Evolutionary conservation across 345 rosid genomes (phyloP), one percentile per base, ranked within the genome.

Genomic region (Firmiana major): DNA sequence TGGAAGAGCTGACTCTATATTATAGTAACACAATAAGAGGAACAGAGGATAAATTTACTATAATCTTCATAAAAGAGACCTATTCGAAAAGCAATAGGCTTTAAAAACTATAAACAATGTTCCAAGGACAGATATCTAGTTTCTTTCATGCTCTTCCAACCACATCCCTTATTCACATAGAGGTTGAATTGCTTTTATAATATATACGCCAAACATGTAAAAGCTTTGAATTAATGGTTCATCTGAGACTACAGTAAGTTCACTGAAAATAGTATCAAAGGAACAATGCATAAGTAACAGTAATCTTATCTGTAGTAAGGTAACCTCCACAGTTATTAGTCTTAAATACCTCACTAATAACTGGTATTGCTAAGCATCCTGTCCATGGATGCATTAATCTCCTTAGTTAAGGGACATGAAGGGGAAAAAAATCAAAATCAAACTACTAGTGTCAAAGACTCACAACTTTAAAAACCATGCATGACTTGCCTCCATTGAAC

Each of bases 1-100:
- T 91, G 98, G 85, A 96, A 96, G 69, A 96, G 93, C 88, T 96
- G 99, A 80, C 95, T 75, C 99, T 96, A 79, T 49, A 79, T 74
- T 83, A 16, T 75, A 65, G 36, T 31, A 77, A 40, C 65, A 74
- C 19, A 46, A 76, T 22, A 79, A 51, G 59, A 75, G 62, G 24
- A 75, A 38, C 76, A 46, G 66, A 70, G 46, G 43, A 69, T 81
- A 71, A 81, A 71, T 68, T 19, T 68, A 59, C 40, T 16, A 51
- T 5, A 15, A 15, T 51, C n/a, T 51, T 21, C 34, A 51, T 6
- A 15, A 66, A 69, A 74, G 34, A 13, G 17, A 8, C 62, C 65
- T 58, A 42, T 46, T 76, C 17, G 3, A 48, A 48, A 48, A 43
- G 54, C 17, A 75, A 31, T 73, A 17, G 17, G 65, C 38, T 63